Evolutionary conservation across 2,329 filamentous ascomycete genomes (phyloP), one percentile per base, ranked within the genome.

Genomic region (Reticulascus tulasneorum): DNA sequence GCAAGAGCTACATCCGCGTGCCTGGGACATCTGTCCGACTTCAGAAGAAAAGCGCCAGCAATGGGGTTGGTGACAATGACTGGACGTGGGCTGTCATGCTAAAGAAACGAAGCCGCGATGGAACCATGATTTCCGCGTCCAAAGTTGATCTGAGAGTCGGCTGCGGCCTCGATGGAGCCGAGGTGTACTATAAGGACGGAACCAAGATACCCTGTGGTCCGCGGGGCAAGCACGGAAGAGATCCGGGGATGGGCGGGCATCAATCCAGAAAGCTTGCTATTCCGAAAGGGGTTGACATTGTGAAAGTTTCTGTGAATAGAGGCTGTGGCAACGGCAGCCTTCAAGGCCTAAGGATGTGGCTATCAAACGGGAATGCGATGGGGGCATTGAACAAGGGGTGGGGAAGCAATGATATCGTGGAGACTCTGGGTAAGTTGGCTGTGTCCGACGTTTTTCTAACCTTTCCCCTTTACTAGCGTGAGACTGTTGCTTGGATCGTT

Each of bases 121-220:
- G 60, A 22, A 42, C 37, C 15, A 33, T 70, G 5, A 50, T 61
- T 9, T 52, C 53, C n/a, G 67, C 64, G 1, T 55, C 50, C 3
- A 58, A 52, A 12, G 63, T 73, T 19, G 68, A 73, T 41, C 45
- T 71, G 4, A 56, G 66, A 3, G 61, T 70, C 6, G 69, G 69
- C 5, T 56, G 50, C 25, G 46, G 52, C 7, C 59, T 71, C 25
- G 67, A 73, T 33, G 67, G 69, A 18, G 66, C 62, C 6, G 56
- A 66, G 21, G 60, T 73, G 4, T 53, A 66, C 41, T 73, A 66
- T 44, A 51, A 50, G 28, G 67, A 71, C 35, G 67, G 65, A 8
- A 53, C 57, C n/a, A 48, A 45, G 9, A 56, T 60, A 11, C 63
- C 66, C 19, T 71, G 67, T 47, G 67, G 69, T 0, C 60, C 59